Evolutionary conservation across 805 yeast genomes (phyloP), one percentile per base, ranked within the genome.

Genomic region (Zygosaccharomyces lentus): DNA sequence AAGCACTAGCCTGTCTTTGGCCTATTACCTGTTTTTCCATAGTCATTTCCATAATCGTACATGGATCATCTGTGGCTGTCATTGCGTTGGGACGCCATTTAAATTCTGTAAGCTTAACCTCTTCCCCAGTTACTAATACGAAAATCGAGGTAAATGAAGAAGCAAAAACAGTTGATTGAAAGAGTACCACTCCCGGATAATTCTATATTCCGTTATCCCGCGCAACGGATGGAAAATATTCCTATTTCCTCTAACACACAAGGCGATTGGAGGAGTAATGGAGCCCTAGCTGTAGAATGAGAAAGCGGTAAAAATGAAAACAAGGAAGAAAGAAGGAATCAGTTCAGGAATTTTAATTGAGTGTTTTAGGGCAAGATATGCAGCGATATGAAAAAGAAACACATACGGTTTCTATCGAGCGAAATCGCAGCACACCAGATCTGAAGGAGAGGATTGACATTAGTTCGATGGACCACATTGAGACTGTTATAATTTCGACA

Each of bases 21-120:
- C 95, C 96, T 0, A 75, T 87, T 9, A 82, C 84, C 0, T 81
- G 89, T 29, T 89, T 89, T 58, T 69, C 89, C 51, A 84, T 89
- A 19, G 73, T 89, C 3, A 75, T 90, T 0, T 89, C 96, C 0
- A 87, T 89, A 55, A 69, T 86, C n/a, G 90, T 89, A 15, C 97
- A 89, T 65, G 97, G 97, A 2, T 87, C 95, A 0, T 87, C 96
- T 0, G 88, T 87, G 21, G 93, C 93, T 4, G 86, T 64, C 21
- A 63, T 76, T 51, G 77, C 87, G 4, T 69, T 84, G 17, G 98
- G 98, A 41, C 85, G 82, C 59, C 84, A 91, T 48, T 76, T 91
- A 64, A 88, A 89, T 69, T 83, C 95, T 43, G 85, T 93, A 82
- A 87, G 96, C 1, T 79, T 91, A 57, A 86, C 96, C 1, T 85